Evolutionary conservation across 805 yeast genomes (phyloP).

Genomic region (Sugiyamaella smithiae): DNA sequence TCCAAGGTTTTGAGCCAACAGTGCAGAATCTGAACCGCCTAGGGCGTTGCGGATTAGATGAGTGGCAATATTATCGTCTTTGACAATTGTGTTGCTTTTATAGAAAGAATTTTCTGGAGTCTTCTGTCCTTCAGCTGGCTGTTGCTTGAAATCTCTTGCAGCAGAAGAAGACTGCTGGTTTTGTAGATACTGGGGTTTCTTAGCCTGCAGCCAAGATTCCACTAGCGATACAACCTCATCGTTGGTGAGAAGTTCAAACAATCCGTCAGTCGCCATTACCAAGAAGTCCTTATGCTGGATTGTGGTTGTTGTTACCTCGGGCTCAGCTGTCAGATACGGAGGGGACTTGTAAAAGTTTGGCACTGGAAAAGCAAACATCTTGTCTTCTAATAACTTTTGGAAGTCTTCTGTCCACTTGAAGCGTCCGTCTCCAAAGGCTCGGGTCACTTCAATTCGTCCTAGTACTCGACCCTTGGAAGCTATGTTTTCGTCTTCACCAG

Average conservation of each 20-base stretch:
- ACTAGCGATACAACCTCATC: conserved; percentile 91
- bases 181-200: conserved; percentile 44
- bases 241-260: conserved; percentile 81
- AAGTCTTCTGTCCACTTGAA: conserved; percentile 73
- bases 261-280: conserved; percentile 89
- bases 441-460: conserved; percentile 87
- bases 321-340: conserved; percentile 94
- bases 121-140: background rate
- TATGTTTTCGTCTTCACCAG: conserved; percentile 71
- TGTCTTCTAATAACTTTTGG: conserved; percentile 67
- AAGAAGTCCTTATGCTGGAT: conserved; percentile 73
- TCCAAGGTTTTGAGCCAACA: background rate
- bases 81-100: conserved; percentile 36
- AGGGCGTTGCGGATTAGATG: conserved; percentile 89
- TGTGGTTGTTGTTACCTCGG: conserved; percentile 77
- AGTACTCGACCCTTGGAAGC: conserved; percentile 81
- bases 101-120: conserved; percentile 15
- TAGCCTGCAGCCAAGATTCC: conserved; percentile 82
- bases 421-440: conserved; percentile 95
- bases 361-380: background rate
- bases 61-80: conserved; percentile 84
- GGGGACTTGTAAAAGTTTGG: conserved; percentile 77
- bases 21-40: conserved; percentile 42
- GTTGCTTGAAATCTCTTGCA: background rate
- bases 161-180: background rate